Percentiles rank a stretch among this genome's conserved stretches.
These are phyloP conservation scores for Neonectria hederae DNA, from an alignment of 2,329 filamentous ascomycete genomes.

Conservation along the genomic window DNA sequence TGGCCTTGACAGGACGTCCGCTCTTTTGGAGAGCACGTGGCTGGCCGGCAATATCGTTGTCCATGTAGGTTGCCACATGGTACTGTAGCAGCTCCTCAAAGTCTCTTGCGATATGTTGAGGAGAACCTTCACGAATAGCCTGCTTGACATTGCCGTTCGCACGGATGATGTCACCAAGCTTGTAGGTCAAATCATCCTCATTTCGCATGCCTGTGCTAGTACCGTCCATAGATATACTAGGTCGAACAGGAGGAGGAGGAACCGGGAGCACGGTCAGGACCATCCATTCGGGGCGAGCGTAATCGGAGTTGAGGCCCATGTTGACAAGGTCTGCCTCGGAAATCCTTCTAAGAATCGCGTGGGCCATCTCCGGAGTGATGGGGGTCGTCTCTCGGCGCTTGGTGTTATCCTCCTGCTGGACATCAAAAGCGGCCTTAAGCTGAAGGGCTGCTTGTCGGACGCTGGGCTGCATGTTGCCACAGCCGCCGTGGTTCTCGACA, in stretches of 20 bases:
- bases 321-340: slow-evolving; percentile 81
- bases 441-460: slow-evolving; percentile 89
- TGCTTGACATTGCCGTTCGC: slow-evolving; percentile 95
- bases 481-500: slow-evolving; percentile 79
- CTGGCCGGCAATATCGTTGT: slow-evolving; percentile 97
- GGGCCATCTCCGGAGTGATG: slow-evolving; percentile 84
- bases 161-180: slow-evolving; percentile 96
- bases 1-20: slow-evolving; percentile 94
- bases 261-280: slow-evolving; percentile 94
- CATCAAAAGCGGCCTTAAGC: slow-evolving; percentile 79
- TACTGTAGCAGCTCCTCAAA: slow-evolving; percentile 95
- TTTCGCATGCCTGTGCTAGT: slow-evolving; percentile 91
- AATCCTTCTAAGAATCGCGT: slow-evolving; percentile 88
- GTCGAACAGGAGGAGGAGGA: slow-evolving; percentile 92
- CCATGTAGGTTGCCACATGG: slow-evolving; percentile 99
- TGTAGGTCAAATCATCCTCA: slow-evolving; percentile 99
- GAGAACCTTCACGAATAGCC: slow-evolving; percentile 89
- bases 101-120: slow-evolving; percentile 88
- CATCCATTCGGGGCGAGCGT: slow-evolving; percentile 98
- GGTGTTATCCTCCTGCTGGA: slow-evolving; percentile 70
- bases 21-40: slow-evolving; percentile 97
- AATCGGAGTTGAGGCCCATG: slow-evolving; percentile 93
- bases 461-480: slow-evolving; percentile 88
- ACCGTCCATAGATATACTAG: slow-evolving; percentile 96
- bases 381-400: slow-evolving; percentile 80